phyloP scores from a whole-genome alignment of 2,329 filamentous ascomycete genomes.

The Zalaria sp. region DNA sequence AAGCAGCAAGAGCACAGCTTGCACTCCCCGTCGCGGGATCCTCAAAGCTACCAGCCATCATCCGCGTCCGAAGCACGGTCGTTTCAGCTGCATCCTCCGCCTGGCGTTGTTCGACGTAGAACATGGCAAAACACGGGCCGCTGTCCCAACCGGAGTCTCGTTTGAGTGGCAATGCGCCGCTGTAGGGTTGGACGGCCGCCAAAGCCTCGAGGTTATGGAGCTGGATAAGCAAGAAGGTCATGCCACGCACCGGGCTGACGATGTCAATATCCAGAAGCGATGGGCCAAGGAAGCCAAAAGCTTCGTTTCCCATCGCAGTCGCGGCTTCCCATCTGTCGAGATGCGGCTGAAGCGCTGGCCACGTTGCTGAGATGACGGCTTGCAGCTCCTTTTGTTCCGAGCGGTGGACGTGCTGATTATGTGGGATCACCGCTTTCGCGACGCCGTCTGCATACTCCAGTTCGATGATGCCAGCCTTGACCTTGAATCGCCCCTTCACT shows the following conservation, averaged over 20 bases:
- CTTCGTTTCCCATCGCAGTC: too few relatives aligned
- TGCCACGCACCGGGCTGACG: slow-evolving; percentile 50
- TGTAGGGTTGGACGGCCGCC: slow-evolving; percentile 23
- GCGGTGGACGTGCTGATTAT: slow-evolving; percentile 49
- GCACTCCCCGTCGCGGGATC: slow-evolving; percentile 38
- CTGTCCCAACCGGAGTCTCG: slow-evolving; percentile 37
- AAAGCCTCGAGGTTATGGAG: slow-evolving; percentile 48
- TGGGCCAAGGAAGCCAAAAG: background rate
- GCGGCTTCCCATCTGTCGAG: background rate
- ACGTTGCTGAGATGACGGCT: slow-evolving; percentile 17
- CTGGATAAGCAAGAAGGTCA: slow-evolving; percentile 56
- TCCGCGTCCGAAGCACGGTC: slow-evolving; percentile 39
- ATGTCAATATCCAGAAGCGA: slow-evolving; percentile 12
- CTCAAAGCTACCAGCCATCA: slow-evolving; percentile 39
- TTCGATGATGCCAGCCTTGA: slow-evolving; percentile 31
- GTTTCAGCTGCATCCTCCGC: slow-evolving; percentile 12
- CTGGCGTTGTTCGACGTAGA: slow-evolving; percentile 37
- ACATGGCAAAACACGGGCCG: slow-evolving; percentile 43
- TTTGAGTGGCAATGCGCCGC: slow-evolving; percentile 18
- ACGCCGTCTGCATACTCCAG: slow-evolving; percentile 25
- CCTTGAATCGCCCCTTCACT: slow-evolving; percentile 23
- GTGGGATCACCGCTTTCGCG: slow-evolving; percentile 52
- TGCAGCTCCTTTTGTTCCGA: slow-evolving; percentile 11
- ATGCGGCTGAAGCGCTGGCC: slow-evolving; percentile 17
- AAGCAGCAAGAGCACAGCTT: slow-evolving; percentile 31